Evolutionary conservation across 805 yeast genomes (phyloP), one percentile per base, ranked within the genome.

Genomic region (Starmerella gropengiesseri): DNA sequence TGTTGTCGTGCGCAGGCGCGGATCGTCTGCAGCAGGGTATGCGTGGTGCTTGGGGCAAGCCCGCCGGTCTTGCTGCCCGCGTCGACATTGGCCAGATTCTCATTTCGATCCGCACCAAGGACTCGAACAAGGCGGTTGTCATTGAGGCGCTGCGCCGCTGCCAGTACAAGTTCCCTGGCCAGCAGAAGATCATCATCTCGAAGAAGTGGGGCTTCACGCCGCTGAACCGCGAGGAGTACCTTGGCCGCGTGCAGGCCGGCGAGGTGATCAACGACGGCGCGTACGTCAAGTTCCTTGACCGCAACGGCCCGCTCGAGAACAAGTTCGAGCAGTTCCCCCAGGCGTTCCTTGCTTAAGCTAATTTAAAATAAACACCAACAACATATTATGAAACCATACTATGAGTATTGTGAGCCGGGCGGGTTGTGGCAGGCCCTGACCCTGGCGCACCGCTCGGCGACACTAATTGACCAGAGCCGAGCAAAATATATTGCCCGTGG

Each of bases 31-130:
- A 91, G 78, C 97, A 91, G 77, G 98, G 98, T 87, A 91, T 91
- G 98, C 89, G 98, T 85, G 94, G 94, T 79, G 98, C 98, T 69
- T 91, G 97, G 97, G 98, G 98, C 86, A 91, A 91, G 78, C 98
- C 98, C 65, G 95, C 87, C 65, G 98, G 98, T 78, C 77, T 86
- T 66, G 98, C 97, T 63, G 98, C 98, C 64, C 86, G 98, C 73
- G 97, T 91, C 69, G 74, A 74, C 75, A 91, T 91, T 72, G 98
- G 98, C 67, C 98, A 91, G 77, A 80, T 91, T 69, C 78, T 91
- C 69, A 78, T 91, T 75, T 89, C 97, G 58, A 85, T 85, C 70
- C 89, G 98, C 78, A 83, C 96, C 73, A 89, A 81, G 79, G 98
- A 91, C 74, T 71, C 78, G 65, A 87, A 86, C 95, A 86, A 89